Evolutionary conservation across 306 rosid genomes (phyloP), one percentile per base, ranked within the genome.

Genomic region (Cicer yamashitae): DNA sequence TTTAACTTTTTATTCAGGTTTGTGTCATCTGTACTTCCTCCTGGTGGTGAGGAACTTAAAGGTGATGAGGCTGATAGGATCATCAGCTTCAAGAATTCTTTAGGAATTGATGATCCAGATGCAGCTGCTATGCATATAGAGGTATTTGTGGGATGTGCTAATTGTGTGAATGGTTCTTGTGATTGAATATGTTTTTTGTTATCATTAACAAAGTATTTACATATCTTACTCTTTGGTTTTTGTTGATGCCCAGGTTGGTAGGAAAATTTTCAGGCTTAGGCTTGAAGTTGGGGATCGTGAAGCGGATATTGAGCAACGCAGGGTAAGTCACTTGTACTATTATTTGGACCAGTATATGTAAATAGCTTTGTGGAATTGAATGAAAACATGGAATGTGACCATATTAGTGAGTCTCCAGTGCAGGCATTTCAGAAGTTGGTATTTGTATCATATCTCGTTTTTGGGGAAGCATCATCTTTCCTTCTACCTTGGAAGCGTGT

Each of bases 391-490:
- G 90, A 80, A 88, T 93, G 87, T 92, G 97, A 89, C 87, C 96
- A 85, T 82, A 54, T 79, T 77, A 76, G 43, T 22, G 89, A 64
- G 61, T 86, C 90, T 85, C 89, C 91, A 90, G 98, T 89, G 98
- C 98, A 96, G 99, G 99, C 97, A 44, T 96, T 96, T 88, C 98
- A 96, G 87, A 96, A 90, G 91, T 83, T 96, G 89, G 88, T 96
- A 59, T 96, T 90, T 81, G 93, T 96, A 65, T 96, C 99, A 7
- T 89, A 94, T 76, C 90, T 90, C 62, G 97, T 92, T 73, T 96
- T 96, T 79, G 97, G 98, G 44, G 99, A 96, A 14, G 98, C 98
- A 11, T 90, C 99, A 5, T 75, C 96, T 70, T 96, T 96, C 87
- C 99, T 96, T 70, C 82, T 96, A 73, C 99, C 99, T 80, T 96